phyloP scores from a whole-genome alignment of 2,329 filamentous ascomycete genomes.

The Aspergillus caelatus region DNA sequence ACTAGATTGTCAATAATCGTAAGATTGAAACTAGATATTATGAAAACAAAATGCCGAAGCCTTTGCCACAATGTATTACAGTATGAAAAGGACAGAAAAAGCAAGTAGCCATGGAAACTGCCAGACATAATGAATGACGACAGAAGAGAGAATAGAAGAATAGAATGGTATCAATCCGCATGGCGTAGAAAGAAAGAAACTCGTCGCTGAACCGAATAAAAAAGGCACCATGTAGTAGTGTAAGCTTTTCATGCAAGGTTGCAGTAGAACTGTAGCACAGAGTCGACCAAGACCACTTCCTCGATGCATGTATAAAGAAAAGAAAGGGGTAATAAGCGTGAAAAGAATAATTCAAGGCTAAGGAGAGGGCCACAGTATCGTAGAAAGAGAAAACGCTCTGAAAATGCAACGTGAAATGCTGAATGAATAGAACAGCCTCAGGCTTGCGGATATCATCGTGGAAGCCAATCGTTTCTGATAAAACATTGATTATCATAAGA shows the following conservation, averaged over 20 bases:
- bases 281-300: constrained; percentile 18
- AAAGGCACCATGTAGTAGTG: constrained; percentile 21
- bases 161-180: constrained; percentile 40
- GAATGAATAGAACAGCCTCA: constrained; percentile 25
- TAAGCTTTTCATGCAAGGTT: constrained; percentile 18
- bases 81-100: too few species aligned
- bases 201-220: constrained; percentile 30
- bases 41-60: not conserved
- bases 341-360: constrained; percentile 13
- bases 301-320: constrained; percentile 24
- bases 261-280: constrained; percentile 6
- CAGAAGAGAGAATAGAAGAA: constrained; percentile 5
- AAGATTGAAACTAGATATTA: not conserved
- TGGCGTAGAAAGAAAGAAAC: constrained; percentile 24
- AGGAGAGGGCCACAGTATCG: constrained; percentile 6
- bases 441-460: constrained; percentile 22
- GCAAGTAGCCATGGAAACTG: not conserved
- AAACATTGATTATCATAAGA: constrained; percentile 54
- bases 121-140: not conserved
- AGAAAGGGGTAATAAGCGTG: not conserved
- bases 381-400: constrained; percentile 24
- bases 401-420: constrained; percentile 30
- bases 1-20: not conserved
- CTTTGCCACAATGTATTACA: not conserved
- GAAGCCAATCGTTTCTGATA: constrained; percentile 14